phyloP scores from a whole-genome alignment of 345 rosid species.

The Citrus australasica region DNA sequence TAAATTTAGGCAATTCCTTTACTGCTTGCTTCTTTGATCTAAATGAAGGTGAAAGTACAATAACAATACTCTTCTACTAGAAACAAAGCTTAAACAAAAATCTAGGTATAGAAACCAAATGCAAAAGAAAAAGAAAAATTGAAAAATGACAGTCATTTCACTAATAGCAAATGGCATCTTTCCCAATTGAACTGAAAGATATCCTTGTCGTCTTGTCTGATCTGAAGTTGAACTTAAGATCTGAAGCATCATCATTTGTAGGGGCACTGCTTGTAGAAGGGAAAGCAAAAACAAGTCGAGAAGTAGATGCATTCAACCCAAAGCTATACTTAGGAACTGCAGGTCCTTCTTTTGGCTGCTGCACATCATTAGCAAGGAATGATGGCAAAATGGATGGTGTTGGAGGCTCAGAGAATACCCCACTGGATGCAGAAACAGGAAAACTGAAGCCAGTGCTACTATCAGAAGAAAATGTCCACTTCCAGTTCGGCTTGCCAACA shows the following conservation, averaged over 20 bases:
- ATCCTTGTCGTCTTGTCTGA: conserved; percentile 51
- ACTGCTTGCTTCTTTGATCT: background rate
- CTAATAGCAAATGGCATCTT: conserved; percentile 58
- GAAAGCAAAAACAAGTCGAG: conserved; percentile 55
- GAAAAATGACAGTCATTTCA: background rate
- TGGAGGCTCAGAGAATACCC: conserved; percentile 67
- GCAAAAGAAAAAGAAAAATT: background rate
- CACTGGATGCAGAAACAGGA: conserved; percentile 56
- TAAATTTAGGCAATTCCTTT: background rate
- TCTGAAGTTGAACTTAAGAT: conserved; percentile 60
- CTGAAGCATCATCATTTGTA: conserved; percentile 37
- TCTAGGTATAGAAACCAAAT: background rate
- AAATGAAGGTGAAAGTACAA: background rate
- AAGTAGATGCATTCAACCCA: conserved; percentile 16
- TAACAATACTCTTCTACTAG: background rate
- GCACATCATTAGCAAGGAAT: conserved; percentile 18
- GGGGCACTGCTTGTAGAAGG: conserved; percentile 52
- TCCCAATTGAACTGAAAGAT: conserved; percentile 53
- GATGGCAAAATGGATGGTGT: conserved; percentile 74
- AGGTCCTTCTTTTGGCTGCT: conserved; percentile 34
- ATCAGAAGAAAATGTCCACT: conserved; percentile 50
- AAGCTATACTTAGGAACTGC: conserved; percentile 59
- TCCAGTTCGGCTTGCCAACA: conserved; percentile 47
- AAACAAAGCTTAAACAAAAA: background rate
- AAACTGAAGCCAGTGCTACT: conserved; percentile 57